These are phyloP conservation scores for Aspergillus uvarum DNA, from an alignment of 2,329 filamentous ascomycete species.

Conservation along the genomic window DNA sequence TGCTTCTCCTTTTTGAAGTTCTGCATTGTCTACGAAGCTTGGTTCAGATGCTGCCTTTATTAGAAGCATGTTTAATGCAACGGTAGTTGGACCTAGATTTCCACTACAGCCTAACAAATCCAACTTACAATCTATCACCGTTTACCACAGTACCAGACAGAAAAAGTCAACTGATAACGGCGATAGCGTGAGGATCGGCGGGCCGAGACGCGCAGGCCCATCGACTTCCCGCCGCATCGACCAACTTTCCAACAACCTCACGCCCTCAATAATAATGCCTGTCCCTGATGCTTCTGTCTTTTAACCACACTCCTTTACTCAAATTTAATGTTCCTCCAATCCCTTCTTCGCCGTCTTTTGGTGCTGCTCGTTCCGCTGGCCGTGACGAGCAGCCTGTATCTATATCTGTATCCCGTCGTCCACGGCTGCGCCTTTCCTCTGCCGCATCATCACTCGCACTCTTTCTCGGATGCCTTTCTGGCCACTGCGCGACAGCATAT, in stretches of 20 bases:
- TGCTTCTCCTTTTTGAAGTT: too few species aligned
- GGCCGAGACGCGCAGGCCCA: not conserved
- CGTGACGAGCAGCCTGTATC: slow-evolving; percentile 68
- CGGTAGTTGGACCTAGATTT: too few species aligned
- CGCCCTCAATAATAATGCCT: not conserved
- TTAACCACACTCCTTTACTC: not conserved
- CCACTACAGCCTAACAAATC: too few species aligned
- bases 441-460: slow-evolving; percentile 28
- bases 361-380: slow-evolving; percentile 63
- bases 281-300: not conserved
- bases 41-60: too few species aligned
- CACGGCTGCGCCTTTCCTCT: slow-evolving; percentile 76
- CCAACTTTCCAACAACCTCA: not conserved
- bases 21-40: too few species aligned
- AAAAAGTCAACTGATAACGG: too few species aligned
- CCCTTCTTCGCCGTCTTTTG: slow-evolving; percentile 47
- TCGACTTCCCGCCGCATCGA: not conserved
- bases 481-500: slow-evolving; percentile 42
- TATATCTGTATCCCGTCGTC: slow-evolving; percentile 86
- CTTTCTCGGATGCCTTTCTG: slow-evolving; percentile 24
- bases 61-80: too few species aligned
- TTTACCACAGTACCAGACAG: too few species aligned
- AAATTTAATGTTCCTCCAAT: slow-evolving; percentile 41
- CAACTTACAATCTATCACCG: too few species aligned
- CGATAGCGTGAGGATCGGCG: not conserved